Base-by-base conservation (phyloP, 2,329 filamentous ascomycete genomes). In the Emergomyces orientalis region DNA sequence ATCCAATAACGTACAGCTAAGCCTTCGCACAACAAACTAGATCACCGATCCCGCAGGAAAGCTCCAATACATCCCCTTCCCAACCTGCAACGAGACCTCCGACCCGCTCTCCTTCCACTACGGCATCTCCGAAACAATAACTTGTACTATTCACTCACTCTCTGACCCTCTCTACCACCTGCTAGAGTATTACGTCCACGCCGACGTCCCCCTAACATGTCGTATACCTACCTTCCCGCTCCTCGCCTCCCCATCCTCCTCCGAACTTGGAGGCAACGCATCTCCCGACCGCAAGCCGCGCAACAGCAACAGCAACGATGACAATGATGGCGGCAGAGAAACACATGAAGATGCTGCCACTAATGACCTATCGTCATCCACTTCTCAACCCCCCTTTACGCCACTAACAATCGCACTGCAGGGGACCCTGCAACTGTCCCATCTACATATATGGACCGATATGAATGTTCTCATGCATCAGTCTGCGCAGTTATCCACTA, bases 51-150 rank as follows among this genome's bases (percentile, higher is more conserved):
- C 83, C 43, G 82, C 87, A 67, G 88, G 94, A 71, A 88, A 95
- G 74, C 85, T 97, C 63, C 84, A 96, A 82, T 97, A 94, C 82
- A 87, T 94, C 54, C 91, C 93, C 47, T 97, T 97, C 76, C 90
- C 90, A 30, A 82, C 83, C 41, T 97, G 94, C 83, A 89, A 91
- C 76, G 94, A 97, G 77, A 97, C 94, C 14, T 82, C 82, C 52
- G 83, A 84, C 59, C 88, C 92, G 0, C 86, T 99, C 70, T 86
- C 94, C 71, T 87, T 99, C 74, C 83, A 85, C 74, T 97, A 96
- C 79, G 92, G 92, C 74, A 78, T 89, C 68, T 75, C 76, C 54
- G 74, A 78, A 74, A 91, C 96, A 56, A 77, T 85, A 65, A 80
- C 77, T 52, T 81, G 80, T 69, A 80, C 84, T 55, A 79, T 82